Evolutionary conservation across 116 monocot genomes (phyloP).

Genomic region (Phalaenopsis hybrid): DNA sequence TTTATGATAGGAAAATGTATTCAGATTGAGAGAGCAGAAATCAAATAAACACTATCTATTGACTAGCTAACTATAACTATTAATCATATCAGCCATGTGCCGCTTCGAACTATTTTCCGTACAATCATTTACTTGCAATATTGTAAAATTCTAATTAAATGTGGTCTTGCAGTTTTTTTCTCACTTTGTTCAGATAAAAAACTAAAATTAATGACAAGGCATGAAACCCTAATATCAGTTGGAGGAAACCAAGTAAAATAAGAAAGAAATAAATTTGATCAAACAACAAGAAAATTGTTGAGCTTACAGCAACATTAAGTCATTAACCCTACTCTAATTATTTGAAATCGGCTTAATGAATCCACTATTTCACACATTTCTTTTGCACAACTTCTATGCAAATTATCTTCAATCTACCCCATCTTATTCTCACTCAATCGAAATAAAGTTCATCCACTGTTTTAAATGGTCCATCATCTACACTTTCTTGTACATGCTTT

Average conservation of each 20-base stretch:
- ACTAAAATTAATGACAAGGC: not conserved
- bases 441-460: no score
- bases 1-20: not conserved
- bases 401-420: not conserved
- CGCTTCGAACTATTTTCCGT: not conserved
- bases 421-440: not conserved
- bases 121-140: not conserved
- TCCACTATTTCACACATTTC: not conserved
- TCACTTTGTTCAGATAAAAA: not conserved
- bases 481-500: no score
- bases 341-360: not conserved
- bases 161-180: not conserved
- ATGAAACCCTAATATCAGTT: not conserved
- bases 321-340: not conserved
- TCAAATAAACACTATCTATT: not conserved
- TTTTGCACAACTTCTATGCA: not conserved
- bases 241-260: not conserved
- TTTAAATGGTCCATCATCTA: no score
- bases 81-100: not conserved
- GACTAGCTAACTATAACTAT: not conserved
- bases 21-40: not conserved
- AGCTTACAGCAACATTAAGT: not conserved
- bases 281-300: not conserved
- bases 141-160: not conserved
- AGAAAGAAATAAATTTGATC: not conserved